Base-by-base conservation (phyloP, 2,329 filamentous ascomycete genomes). In the Fusarium scirpi region DNA sequence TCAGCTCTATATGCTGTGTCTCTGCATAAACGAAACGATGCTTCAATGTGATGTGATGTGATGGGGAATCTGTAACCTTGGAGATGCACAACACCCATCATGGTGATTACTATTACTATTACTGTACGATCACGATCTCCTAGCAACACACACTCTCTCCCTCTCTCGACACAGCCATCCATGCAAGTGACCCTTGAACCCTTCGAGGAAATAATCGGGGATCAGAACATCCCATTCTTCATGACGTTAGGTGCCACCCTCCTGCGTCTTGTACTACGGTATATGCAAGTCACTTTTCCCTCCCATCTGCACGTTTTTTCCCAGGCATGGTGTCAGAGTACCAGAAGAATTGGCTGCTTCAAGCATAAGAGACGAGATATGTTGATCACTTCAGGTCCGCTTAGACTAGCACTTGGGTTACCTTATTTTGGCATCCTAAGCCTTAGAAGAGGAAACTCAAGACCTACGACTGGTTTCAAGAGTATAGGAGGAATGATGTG, bases 221-320 rank as follows among this genome's bases (percentile, higher is more conserved):
- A 46, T 34, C 32, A 45, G 43, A 52, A 49, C 45, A 58, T 58
- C 22, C 16, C 43, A 56, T 44, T 58, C 60, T 52, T 43, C 47
- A 43, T 52, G 25, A 54, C 41, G 25, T 46, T 56, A 22, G 58
- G 62, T 51, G 49, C 52, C 62, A 53, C 58, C 49, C 51, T 64
- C 43, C 20, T 54, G 43, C 60, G 34, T 48, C 56, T 25, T 43
- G 24, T 49, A 29, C 49, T 25, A 52, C 49, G 34, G 49, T 60
- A 62, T 67, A 62, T 46, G 47, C 57, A 46, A 62, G 58, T 63
- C 47, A 65, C 61, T 61, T 29, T 40, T 30, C 24, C 30, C 49
- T 30, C 34, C 30, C 49, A 27, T 38, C 41, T 61, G 61, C 62
- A 62, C 24, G 34, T 25, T 52, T 53, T 20, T 47, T 53, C 30